Conservation (phyloP, 208 protist species). For the Acanthamoeba castellanii region DNA sequence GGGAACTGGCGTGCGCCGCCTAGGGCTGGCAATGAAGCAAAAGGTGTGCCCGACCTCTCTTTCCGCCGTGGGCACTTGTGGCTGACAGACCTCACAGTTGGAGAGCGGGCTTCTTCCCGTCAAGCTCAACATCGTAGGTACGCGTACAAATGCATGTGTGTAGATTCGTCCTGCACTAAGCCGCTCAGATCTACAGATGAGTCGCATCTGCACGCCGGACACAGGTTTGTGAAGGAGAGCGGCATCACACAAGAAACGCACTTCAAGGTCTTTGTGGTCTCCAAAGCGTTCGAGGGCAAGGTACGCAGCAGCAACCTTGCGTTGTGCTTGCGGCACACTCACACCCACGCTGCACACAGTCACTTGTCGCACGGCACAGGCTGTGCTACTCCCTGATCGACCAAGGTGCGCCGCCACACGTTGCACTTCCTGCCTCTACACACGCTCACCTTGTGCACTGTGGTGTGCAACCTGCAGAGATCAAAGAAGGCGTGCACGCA, state of each 20-base stretch:
- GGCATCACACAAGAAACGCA: not conserved
- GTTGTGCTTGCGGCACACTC: not conserved
- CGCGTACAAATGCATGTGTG: not conserved
- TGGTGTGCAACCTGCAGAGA: not conserved
- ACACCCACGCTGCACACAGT: not conserved
- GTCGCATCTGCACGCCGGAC: constrained; percentile 34
- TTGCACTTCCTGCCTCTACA: not conserved
- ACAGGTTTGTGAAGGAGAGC: constrained; percentile 26
- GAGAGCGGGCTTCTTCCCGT: not conserved
- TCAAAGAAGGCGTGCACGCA: constrained; percentile 42
- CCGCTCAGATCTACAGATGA: not conserved
- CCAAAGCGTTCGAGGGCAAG: constrained; percentile 37
- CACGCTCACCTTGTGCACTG: too few relatives aligned
- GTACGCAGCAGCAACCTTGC: not conserved
- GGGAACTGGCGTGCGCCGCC: not conserved
- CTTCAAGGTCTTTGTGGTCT: not conserved
- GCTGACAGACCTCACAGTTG: not conserved
- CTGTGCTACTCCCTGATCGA: constrained; percentile 40
- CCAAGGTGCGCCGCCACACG: not conserved
- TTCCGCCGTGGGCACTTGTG: not conserved
- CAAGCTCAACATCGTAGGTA: constrained; percentile 20
- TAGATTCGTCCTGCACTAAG: not conserved
- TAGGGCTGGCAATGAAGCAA: constrained; percentile 24
- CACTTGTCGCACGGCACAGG: constrained; percentile 12
- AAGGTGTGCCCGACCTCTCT: not conserved